A percentile compares a stretch with the other conserved stretches of the same genome.
phyloP scores from a whole-genome alignment of 352 stramenopile genomes.

The Globisporangium ultimum region DNA sequence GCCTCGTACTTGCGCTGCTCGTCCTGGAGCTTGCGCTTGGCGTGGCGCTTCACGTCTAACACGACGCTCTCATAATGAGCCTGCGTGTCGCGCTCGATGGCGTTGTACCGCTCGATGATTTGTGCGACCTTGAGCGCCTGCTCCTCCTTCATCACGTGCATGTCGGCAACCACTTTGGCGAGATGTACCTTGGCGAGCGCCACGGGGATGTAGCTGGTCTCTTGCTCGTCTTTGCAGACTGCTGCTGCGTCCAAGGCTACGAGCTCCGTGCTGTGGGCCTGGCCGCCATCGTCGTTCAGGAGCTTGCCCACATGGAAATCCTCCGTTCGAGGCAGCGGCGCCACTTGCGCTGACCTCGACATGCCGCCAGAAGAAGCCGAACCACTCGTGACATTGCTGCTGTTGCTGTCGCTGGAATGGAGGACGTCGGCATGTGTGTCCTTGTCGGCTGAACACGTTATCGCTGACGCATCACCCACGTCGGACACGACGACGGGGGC shows the following conservation, averaged over 20 bases:
- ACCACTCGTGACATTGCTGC: neutral
- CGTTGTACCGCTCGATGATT: constrained; percentile 54
- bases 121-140: constrained; percentile 42
- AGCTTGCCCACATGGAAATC: constrained; percentile 57
- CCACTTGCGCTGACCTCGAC: constrained; percentile 16
- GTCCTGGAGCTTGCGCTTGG: constrained; percentile 23
- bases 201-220: constrained; percentile 69
- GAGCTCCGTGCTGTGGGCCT: constrained; percentile 4
- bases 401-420: neutral
- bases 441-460: no score
- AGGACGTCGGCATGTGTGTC: no score
- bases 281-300: constrained; percentile 14
- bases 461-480: no score
- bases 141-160: constrained; percentile 74
- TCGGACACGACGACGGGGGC: no score
- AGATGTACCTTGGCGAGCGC: constrained; percentile 55
- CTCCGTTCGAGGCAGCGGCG: constrained; percentile 24
- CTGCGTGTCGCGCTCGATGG: constrained; percentile 56
- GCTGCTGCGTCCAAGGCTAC: neutral
- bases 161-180: constrained; percentile 65
- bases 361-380: no score
- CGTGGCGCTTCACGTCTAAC: constrained; percentile 22
- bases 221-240: constrained; percentile 28
- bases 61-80: constrained; percentile 55
- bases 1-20: constrained; percentile 13